A percentile compares a stretch with the other conserved stretches of the same genome.
These are phyloP conservation scores for Candida caryicola DNA, from an alignment of 805 yeast species.

Conservation along the genomic window DNA sequence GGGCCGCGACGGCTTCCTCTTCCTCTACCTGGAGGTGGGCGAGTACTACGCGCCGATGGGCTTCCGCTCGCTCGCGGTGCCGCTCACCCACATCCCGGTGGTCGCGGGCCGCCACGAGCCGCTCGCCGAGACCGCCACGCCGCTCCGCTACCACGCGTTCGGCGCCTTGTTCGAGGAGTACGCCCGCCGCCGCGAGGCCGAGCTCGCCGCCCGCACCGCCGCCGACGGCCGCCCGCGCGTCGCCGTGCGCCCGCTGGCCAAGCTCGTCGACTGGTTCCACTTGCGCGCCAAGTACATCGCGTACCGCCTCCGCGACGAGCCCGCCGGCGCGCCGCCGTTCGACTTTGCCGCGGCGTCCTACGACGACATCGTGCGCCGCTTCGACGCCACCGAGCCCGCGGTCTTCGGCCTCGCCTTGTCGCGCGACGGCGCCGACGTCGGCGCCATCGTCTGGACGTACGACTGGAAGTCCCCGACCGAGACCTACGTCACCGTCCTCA, in stretches of 20 bases:
- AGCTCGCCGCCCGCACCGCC: constrained; percentile 17
- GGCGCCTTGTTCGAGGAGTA: constrained; percentile 21
- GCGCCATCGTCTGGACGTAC: constrained; percentile 39
- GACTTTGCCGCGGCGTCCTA: constrained; percentile 19
- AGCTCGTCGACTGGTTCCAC: constrained; percentile 42
- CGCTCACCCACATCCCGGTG: constrained; percentile 27
- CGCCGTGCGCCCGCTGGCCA: constrained; percentile 25
- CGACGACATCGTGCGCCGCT: constrained; percentile 16
- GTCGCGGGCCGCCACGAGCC: constrained; percentile 6
- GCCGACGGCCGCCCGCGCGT: constrained; percentile 32
- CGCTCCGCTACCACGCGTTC: constrained; percentile 28
- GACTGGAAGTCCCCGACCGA: constrained; percentile 26
- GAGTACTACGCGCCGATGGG: constrained; percentile 40
- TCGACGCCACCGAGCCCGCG: constrained; percentile 25
- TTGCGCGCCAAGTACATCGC: constrained; percentile 35
- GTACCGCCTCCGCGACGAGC: constrained; percentile 18
- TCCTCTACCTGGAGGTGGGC: constrained; percentile 43
- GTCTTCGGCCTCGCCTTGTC: constrained; percentile 31
- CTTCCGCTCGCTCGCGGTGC: constrained; percentile 37
- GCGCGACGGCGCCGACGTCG: constrained; percentile 18
- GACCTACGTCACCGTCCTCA: constrained; percentile 27
- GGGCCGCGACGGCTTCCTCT: constrained; percentile 33
- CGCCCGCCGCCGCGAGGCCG: constrained; percentile 17
- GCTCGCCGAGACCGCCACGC: constrained; percentile 2
- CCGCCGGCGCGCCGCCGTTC: constrained; percentile 8